A percentile compares a stretch with the other conserved stretches of the same genome.
phyloP scores from a whole-genome alignment of 352 stramenopile species.

The Pythium graminicola region DNA sequence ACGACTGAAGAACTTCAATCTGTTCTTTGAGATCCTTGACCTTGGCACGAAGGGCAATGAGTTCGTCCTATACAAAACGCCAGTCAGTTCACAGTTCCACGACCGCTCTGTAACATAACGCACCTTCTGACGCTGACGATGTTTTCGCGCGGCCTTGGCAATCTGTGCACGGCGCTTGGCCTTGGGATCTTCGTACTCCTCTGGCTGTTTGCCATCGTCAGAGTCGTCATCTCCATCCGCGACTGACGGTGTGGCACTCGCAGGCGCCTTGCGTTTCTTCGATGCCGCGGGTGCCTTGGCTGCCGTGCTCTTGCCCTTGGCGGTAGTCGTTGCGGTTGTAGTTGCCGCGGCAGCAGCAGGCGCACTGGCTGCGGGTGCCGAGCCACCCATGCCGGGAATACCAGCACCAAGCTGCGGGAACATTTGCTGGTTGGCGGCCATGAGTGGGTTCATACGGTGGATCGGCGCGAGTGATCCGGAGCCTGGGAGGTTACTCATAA shows the following conservation, averaged over 20 bases:
- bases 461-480: slow-evolving; percentile 52
- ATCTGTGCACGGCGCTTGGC: slow-evolving; percentile 84
- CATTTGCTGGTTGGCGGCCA: slow-evolving; percentile 53
- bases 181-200: slow-evolving; percentile 83
- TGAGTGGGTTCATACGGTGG: slow-evolving; percentile 68
- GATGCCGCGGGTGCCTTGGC: slow-evolving; percentile 38
- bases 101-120: background rate
- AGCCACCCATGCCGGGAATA: slow-evolving; percentile 18
- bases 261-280: slow-evolving; percentile 73
- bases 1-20: slow-evolving; percentile 85
- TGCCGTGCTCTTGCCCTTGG: slow-evolving; percentile 36
- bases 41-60: slow-evolving; percentile 78
- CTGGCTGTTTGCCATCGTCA: slow-evolving; percentile 52
- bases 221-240: slow-evolving; percentile 32
- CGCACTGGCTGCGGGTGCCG: background rate
- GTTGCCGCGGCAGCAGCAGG: background rate
- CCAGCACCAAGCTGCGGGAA: slow-evolving; percentile 39
- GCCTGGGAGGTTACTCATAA: slow-evolving; percentile 45
- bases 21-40: slow-evolving; percentile 88
- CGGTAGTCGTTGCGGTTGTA: slow-evolving; percentile 3
- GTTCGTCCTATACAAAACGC: slow-evolving; percentile 43
- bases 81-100: background rate
- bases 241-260: slow-evolving; percentile 27
- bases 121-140: slow-evolving; percentile 79
- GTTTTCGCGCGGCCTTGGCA: slow-evolving; percentile 81